phyloP scores from a whole-genome alignment of 2,329 filamentous ascomycete species.

The Fusarium hostae region DNA sequence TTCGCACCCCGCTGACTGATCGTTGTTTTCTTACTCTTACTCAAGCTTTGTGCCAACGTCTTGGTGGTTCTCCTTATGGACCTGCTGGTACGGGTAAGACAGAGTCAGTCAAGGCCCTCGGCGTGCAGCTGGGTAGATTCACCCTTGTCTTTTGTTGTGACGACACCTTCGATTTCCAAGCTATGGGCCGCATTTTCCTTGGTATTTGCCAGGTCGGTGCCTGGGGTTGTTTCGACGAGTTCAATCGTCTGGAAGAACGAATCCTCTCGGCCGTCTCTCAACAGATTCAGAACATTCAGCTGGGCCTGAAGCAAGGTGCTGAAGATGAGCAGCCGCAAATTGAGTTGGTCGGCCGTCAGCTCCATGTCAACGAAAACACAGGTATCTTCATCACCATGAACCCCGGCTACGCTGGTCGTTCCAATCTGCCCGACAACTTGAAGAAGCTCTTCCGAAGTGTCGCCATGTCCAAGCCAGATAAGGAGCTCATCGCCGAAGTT shows the following conservation, averaged over 20 bases:
- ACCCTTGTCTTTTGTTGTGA: constrained; percentile 99
- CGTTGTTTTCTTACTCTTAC: constrained; percentile 98
- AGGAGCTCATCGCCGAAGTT: constrained; percentile 98
- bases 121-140: constrained; percentile 95
- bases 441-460: constrained; percentile 99
- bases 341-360: constrained; percentile 90
- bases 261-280: constrained; percentile 98
- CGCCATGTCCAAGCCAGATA: constrained; percentile 99
- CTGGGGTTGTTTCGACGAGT: constrained; percentile 99
- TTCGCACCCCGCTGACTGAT: constrained; percentile 95
- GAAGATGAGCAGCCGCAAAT: constrained; percentile 89
- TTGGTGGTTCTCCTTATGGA: constrained; percentile 96
- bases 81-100: constrained; percentile 99
- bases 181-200: constrained; percentile 99
- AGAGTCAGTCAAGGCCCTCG: constrained; percentile 97
- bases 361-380: constrained; percentile 90
- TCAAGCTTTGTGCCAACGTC: constrained; percentile 91
- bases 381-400: constrained; percentile 99
- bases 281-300: constrained; percentile 99
- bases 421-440: constrained; percentile 96
- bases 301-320: constrained; percentile 86
- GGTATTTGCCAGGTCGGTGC: constrained; percentile 99
- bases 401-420: constrained; percentile 96
- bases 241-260: constrained; percentile 97
- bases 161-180: constrained; percentile 99